Base-by-base conservation (phyloP, 805 yeast species). In the Yamadazyma akitaensis region DNA sequence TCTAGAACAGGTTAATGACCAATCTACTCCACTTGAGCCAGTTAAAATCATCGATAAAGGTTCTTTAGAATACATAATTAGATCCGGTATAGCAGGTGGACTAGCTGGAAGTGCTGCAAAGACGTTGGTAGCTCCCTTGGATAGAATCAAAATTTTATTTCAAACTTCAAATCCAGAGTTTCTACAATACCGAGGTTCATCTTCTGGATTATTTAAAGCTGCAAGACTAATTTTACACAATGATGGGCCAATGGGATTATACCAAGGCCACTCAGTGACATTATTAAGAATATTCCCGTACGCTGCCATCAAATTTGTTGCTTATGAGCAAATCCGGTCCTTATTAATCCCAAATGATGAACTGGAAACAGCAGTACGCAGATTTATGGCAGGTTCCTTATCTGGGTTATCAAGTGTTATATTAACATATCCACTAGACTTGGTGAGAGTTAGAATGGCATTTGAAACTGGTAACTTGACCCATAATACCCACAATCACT, bases 221-320 rank as follows among this genome's bases (percentile, higher is more conserved):
- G 85, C 85, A 0, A 67, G 68, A 31, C 76, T 79, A 47, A 91
- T 94, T 21, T 80, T 80, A 68, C 46, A 55, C 7, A 73, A 69
- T 42, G 94, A 89, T 62, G 98, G 98, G 14, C 40, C 82, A 1
- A 51, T 69, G 37, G 99, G 99, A 1, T 78, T 94, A 45, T 92
- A 82, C 62, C 96, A 92, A 59, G 99, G 99, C 35, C 99, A 94
- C 63, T 88, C 96, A 4, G 97, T 95, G 0, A 94, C 99, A 0
- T 69, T 94, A 42, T 64, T 91, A 37, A 75, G 99, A 51, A 88
- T 94, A 2, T 92, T 94, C 63, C 99, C 99, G 1, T 94, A 94
- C 63, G 97, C 99, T 3, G 96, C 97, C 10, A 87, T 94, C 59
- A 94, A 94, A 63, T 94, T 92, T 64, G 96, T 94, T 13, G 91